Base-by-base conservation (phyloP, 169 alveolate genomes). In the Babesia gibsoni region DNA sequence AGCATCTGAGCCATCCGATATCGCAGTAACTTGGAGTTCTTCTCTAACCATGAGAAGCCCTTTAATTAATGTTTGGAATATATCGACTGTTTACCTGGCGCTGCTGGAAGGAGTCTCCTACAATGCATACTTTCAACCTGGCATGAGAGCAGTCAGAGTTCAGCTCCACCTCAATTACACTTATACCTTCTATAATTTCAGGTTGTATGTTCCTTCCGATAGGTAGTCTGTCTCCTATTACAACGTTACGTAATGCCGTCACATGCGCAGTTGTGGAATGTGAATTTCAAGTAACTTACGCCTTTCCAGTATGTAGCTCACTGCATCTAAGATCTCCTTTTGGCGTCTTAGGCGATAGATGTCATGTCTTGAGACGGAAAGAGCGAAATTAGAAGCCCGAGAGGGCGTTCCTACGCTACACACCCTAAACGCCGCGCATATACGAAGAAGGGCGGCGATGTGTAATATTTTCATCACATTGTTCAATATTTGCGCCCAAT, bases 81-180 rank as follows among this genome's bases (percentile, higher is more conserved):
- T 18, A 30, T 35, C 14, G 30, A 22, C 29, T 12, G n/a, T 49
- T 20, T 39, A 78, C 87, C 67, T 67, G 81, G 18, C 82, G 81
- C 43, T 67, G 75, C 46, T 67, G 75, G 67, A 67, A 67, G 45
- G 81, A 61, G 52, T 78, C 87, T 0, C 87, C 87, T 4, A 67
- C 46, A 36, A 66, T 49, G 70, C 49, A 53, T n/a, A 78, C 48
- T 57, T 57, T 56, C 58, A 78, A 37, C 32, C 69, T 43, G 25
- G 87, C 87, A 32, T 78, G 87, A 3, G 87, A 49, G 59, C 87
- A 78, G 59, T 78, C 83, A 3, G 56, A 16, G 52, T 43, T 59
- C 37, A 78, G 68, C 27, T 41, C 30, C 1, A 78, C 87, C 36
- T 66, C 77, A 43, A 59, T 53, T 0, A 78, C 59, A 27, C 46